Evolutionary conservation across 768 basidiomycete genomes (phyloP).

Genomic region (Russula compacta): DNA sequence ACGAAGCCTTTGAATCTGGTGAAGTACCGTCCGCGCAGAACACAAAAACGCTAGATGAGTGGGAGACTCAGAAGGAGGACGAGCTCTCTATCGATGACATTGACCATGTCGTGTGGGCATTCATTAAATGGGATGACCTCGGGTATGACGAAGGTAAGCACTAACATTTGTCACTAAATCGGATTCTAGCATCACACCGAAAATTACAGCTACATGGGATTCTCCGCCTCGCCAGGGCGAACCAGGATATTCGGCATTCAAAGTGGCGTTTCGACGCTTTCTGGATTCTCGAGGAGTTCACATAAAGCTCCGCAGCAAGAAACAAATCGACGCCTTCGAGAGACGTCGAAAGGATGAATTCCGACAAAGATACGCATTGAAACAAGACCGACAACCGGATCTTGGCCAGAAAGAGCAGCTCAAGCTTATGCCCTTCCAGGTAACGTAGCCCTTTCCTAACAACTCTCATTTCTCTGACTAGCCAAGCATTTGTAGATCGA

Average conservation of each 20-base stretch:
- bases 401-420: slow-evolving; percentile 57
- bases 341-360: slow-evolving; percentile 50
- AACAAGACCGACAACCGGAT: slow-evolving; percentile 37
- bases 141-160: slow-evolving; percentile 82
- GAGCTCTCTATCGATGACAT: slow-evolving; percentile 42
- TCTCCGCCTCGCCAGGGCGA: slow-evolving; percentile 63
- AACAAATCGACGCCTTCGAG: slow-evolving; percentile 38
- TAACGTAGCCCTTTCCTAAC: slow-evolving; percentile 26
- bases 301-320: slow-evolving; percentile 42
- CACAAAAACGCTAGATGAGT: slow-evolving; percentile 54
- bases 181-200: not conserved
- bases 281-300: slow-evolving; percentile 50
- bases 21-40: slow-evolving; percentile 49
- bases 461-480: slow-evolving; percentile 1
- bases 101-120: slow-evolving; percentile 64
- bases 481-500: slow-evolving; percentile 40
- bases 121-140: slow-evolving; percentile 89
- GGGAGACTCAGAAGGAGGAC: slow-evolving; percentile 39
- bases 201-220: slow-evolving; percentile 76
- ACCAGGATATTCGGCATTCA: slow-evolving; percentile 52
- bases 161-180: not conserved
- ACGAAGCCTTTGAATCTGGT: slow-evolving; percentile 45
- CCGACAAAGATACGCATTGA: slow-evolving; percentile 36
- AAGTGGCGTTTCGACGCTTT: slow-evolving; percentile 57
- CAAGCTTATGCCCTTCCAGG: slow-evolving; percentile 85